A percentile compares a stretch with the other conserved stretches of the same genome.
phyloP scores from a whole-genome alignment of 768 basidiomycete species.

The Asterophora lycoperdoides region DNA sequence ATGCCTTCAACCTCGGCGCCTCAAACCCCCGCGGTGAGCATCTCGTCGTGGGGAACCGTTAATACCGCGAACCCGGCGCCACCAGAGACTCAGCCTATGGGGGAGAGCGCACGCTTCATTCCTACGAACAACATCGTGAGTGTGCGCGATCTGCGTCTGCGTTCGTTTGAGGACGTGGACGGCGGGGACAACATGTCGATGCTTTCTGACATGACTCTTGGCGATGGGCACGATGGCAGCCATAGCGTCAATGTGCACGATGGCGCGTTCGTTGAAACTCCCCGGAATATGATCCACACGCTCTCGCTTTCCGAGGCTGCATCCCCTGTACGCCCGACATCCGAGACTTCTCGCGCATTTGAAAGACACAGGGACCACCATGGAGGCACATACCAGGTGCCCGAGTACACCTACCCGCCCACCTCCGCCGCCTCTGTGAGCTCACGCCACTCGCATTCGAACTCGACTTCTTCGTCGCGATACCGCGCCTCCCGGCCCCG shows the following conservation, averaged over 20 bases:
- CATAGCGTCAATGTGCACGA: background rate
- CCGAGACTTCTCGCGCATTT: background rate
- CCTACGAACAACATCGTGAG: constrained; percentile 4
- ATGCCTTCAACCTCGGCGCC: background rate
- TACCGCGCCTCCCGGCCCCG: constrained; percentile 5
- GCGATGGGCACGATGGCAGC: background rate
- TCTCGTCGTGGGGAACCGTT: constrained; percentile 15
- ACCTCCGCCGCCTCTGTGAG: background rate
- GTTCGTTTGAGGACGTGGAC: constrained; percentile 5
- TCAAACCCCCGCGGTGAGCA: background rate
- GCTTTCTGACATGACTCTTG: background rate
- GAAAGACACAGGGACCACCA: no score
- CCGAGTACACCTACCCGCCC: no score
- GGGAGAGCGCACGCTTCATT: constrained; percentile 3
- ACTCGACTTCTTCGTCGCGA: background rate
- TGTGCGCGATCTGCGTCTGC: constrained; percentile 8
- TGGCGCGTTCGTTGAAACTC: constrained; percentile 3
- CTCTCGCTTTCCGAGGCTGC: constrained; percentile 1
- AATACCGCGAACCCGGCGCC: background rate
- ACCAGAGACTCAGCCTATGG: background rate
- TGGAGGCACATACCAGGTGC: background rate
- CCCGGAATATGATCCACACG: constrained; percentile 1
- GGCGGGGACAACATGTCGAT: background rate
- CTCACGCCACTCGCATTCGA: constrained; percentile 1
- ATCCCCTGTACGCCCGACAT: background rate